Percentiles rank a stretch among this genome's conserved stretches.
These are phyloP conservation scores for Cyclotella distinguenda DNA, from an alignment of 108 stramenopile genomes.

Conservation along the genomic window DNA sequence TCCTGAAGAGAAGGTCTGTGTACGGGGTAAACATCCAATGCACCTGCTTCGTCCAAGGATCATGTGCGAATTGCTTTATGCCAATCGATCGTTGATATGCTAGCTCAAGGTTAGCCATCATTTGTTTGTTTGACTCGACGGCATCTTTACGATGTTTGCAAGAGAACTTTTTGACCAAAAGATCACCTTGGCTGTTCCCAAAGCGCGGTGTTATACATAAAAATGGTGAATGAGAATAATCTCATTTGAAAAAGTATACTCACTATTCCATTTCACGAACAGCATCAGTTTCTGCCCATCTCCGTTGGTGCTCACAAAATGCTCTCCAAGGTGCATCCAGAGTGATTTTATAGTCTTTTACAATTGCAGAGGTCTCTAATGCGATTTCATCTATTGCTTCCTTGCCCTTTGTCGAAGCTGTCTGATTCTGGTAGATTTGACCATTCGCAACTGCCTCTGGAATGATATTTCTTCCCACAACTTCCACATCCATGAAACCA, in stretches of 20 bases:
- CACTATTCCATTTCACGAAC: conserved; percentile 72
- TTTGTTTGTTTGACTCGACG: conserved; percentile 33
- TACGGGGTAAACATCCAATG: conserved; percentile 65
- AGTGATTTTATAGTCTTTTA: conserved; percentile 57
- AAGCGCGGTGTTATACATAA: background rate
- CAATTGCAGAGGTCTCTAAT: conserved; percentile 50
- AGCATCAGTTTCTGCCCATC: conserved; percentile 84
- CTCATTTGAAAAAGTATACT: background rate
- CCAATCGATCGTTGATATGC: conserved; percentile 50
- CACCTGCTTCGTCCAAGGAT: conserved; percentile 42
- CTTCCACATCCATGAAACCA: conserved; percentile 54
- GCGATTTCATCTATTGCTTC: conserved; percentile 50
- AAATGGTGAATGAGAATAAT: background rate
- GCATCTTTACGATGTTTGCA: conserved; percentile 41
- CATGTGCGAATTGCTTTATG: conserved; percentile 44
- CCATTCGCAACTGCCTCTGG: conserved; percentile 54
- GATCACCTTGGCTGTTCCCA: conserved; percentile 50
- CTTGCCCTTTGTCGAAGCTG: conserved; percentile 32
- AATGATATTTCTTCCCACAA: conserved; percentile 28
- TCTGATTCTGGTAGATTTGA: conserved; percentile 18
- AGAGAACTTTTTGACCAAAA: conserved; percentile 51
- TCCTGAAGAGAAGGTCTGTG: conserved; percentile 70
- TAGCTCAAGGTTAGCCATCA: conserved; percentile 14
- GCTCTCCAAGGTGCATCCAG: conserved; percentile 65
- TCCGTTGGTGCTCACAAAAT: conserved; percentile 71